Evolutionary conservation across 75 land plant genomes (phyloP).

Genomic region (Pinus taeda): DNA sequence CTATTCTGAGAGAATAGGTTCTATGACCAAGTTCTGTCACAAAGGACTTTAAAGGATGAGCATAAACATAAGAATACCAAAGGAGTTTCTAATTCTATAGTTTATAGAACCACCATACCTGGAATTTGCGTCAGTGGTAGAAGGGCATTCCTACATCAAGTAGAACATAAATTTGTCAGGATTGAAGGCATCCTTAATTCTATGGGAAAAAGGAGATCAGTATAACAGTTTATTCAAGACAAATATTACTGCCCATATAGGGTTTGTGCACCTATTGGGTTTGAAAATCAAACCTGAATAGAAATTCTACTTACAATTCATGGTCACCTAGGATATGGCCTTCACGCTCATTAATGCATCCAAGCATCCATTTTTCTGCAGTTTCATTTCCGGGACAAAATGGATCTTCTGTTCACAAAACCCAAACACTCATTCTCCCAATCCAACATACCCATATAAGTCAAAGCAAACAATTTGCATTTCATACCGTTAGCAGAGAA

Average conservation of each 20-base stretch:
- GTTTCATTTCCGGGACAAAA: slow-evolving; percentile 9
- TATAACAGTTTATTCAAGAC: background rate
- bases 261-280: background rate
- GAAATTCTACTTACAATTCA: slow-evolving; percentile 9
- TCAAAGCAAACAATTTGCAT: no score
- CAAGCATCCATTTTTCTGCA: slow-evolving; percentile 20
- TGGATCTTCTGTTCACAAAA: slow-evolving; percentile 3
- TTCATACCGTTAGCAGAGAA: slow-evolving; percentile 7
- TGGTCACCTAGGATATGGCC: slow-evolving; percentile 1
- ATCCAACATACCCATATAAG: background rate
- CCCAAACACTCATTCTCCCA: background rate
- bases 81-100: background rate
- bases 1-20: no score
- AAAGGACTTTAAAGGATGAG: no score
- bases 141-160: background rate
- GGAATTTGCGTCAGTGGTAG: background rate
- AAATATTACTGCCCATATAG: background rate
- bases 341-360: slow-evolving; percentile 14
- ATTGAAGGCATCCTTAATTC: background rate
- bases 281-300: background rate
- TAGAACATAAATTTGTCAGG: background rate
- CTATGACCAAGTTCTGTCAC: no score
- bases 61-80: background rate
- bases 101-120: slow-evolving; percentile 10
- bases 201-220: background rate